Conservation (phyloP, 371 early-diverging fungal genomes). For the Actinomortierella ambigua region DNA sequence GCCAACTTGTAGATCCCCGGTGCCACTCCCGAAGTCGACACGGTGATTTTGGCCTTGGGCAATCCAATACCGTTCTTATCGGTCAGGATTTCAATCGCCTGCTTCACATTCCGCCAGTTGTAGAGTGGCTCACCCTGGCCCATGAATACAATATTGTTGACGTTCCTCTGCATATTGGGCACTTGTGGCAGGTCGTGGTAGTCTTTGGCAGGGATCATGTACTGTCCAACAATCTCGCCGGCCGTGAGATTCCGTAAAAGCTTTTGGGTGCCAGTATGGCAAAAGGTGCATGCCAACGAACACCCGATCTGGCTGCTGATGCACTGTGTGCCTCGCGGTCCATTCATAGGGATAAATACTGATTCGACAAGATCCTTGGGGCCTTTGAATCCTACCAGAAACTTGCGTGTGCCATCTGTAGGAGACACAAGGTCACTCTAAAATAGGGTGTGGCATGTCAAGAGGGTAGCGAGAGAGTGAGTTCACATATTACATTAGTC, state of each 20-base stretch:
- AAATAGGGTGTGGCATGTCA: not conserved
- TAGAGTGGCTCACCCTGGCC: conserved; percentile 92
- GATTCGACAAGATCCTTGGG: conserved; percentile 67
- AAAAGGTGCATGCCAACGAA: conserved; percentile 86
- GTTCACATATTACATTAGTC: not conserved
- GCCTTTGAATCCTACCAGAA: conserved; percentile 60
- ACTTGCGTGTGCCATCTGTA: conserved; percentile 63
- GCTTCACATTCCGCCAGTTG: conserved; percentile 79
- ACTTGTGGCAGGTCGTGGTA: conserved; percentile 59
- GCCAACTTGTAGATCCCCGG: conserved; percentile 79
- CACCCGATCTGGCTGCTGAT: conserved; percentile 92
- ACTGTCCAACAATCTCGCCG: conserved; percentile 89
- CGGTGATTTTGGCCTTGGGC: conserved; percentile 78
- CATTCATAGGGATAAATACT: conserved; percentile 72
- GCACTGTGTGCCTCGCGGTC: conserved; percentile 80
- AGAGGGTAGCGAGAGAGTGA: not conserved
- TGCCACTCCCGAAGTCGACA: conserved; percentile 92
- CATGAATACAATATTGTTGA: conserved; percentile 92
- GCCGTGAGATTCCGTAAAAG: conserved; percentile 77
- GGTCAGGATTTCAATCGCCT: conserved; percentile 76
- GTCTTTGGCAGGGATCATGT: conserved; percentile 72
- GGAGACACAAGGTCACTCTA: conserved; percentile 47
- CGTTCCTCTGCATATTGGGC: conserved; percentile 51
- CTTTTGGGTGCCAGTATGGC: conserved; percentile 93
- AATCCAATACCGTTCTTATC: conserved; percentile 71